Evolutionary conservation across 257 asterid genomes (phyloP), one percentile per base, ranked within the genome.

Genomic region (Ehretia macrophylla): DNA sequence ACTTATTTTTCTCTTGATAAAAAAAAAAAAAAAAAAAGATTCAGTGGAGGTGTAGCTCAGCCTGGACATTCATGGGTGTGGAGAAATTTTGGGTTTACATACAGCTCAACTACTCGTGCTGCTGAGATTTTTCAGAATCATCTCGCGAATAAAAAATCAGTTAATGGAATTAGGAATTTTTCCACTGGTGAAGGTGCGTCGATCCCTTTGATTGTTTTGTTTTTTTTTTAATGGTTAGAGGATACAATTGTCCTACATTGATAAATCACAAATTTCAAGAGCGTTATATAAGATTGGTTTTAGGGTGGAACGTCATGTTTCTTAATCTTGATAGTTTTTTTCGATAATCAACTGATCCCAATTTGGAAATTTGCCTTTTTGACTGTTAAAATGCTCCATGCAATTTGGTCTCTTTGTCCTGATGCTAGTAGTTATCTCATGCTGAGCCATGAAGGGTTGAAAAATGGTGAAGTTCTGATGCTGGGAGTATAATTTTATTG

Each of bases 31-130:
- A 8, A 19, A 10, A 17, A 52, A 52, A 52, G 57, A 37, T 52
- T 52, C 17, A 20, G 17, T 52, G 38, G 57, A 20, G 57, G 17
- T 22, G 57, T 22, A 52, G 57, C 38, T 4, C 38, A 17, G 17
- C 54, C 17, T 11, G 54, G 22, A 49, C 3, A 27, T 6, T 27
- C 35, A 3, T 27, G 35, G 35, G 22, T 10, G n/a, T 5, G 54
- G 54, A 49, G 4, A 49, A 18, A 17, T 13, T 49, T 49, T 49
- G 54, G 38, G 16, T 21, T 11, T 11, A 17, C 57, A 21, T 52
- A 52, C 57, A 52, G 57, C 57, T 20, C 57, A 12, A 52, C 57
- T 32, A 21, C 38, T 22, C 39, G 57, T 52, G 57, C 5, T 32
- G n/a, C 27, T 52, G 38, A 22, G 38, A 52, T 52, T 12, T 11